These are phyloP conservation scores for Phytophthora pseudosyringae DNA, from an alignment of 352 stramenopile species.

Conservation along the genomic window DNA sequence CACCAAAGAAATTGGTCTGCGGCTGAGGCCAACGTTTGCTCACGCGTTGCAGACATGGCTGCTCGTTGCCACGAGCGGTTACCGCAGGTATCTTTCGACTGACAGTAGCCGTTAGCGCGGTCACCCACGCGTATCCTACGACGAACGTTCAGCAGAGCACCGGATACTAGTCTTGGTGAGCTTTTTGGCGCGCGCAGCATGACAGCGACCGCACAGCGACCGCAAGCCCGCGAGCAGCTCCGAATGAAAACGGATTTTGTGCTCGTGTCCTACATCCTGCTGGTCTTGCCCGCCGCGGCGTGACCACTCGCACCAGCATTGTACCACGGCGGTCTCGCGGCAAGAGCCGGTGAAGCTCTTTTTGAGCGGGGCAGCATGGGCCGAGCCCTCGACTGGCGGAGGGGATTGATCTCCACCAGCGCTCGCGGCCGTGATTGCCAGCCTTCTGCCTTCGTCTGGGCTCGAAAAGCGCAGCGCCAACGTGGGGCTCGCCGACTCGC, in stretches of 20 bases:
- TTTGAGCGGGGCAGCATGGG: neutral
- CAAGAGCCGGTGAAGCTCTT: slow-evolving; percentile 19
- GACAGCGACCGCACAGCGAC: neutral
- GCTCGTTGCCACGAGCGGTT: slow-evolving; percentile 23
- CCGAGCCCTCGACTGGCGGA: neutral
- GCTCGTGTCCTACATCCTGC: slow-evolving; percentile 13
- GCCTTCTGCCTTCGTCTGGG: neutral
- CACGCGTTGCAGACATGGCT: slow-evolving; percentile 29
- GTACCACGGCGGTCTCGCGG: slow-evolving; percentile 21
- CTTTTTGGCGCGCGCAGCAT: slow-evolving; percentile 13
- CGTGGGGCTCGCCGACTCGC: slow-evolving; percentile 9
- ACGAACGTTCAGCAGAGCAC: slow-evolving; percentile 14
- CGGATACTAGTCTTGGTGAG: slow-evolving; percentile 22
- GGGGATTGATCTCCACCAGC: slow-evolving; percentile 26
- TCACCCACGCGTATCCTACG: slow-evolving; percentile 12
- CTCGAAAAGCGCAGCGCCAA: slow-evolving; percentile 5
- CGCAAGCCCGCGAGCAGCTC: neutral
- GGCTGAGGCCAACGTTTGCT: neutral
- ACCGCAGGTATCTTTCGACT: slow-evolving; percentile 28
- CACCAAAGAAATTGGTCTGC: slow-evolving; percentile 33
- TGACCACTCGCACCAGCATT: slow-evolving; percentile 8
- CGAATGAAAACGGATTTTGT: slow-evolving; percentile 32
- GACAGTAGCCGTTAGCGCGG: slow-evolving; percentile 23
- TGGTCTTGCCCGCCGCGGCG: slow-evolving; percentile 2
- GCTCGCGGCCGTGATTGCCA: slow-evolving; percentile 17